Conservation (phyloP, 2,329 filamentous ascomycete species). For the Talaromyces sp. region DNA sequence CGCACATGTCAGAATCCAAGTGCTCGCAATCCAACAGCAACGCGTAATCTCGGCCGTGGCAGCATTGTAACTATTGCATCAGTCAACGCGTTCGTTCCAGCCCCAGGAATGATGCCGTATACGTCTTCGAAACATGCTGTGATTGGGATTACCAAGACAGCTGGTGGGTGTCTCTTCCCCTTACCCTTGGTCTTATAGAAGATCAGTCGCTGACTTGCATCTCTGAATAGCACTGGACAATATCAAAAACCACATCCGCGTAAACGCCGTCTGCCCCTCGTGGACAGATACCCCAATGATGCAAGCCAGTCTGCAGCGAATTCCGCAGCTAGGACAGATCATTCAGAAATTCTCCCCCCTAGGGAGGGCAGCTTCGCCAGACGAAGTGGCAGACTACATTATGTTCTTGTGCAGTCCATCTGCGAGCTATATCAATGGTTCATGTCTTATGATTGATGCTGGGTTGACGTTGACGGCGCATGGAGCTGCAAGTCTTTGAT, state of each 20-base stretch:
- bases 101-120: conserved; percentile 36
- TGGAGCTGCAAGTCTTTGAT: background rate
- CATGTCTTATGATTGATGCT: conserved; percentile 25
- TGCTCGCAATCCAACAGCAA: background rate
- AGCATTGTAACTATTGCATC: conserved; percentile 41
- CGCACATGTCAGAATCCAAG: conserved; percentile 37
- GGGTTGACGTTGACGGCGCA: conserved; percentile 12
- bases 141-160: conserved; percentile 42
- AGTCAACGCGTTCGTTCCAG: conserved; percentile 32
- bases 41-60: conserved; percentile 24
- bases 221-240: conserved; percentile 26
- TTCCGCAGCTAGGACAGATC: conserved; percentile 5
- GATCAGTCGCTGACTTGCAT: background rate
- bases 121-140: conserved; percentile 44
- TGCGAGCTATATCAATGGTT: conserved; percentile 31
- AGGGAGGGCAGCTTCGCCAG: conserved; percentile 26
- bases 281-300: conserved; percentile 33
- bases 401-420: conserved; percentile 29
- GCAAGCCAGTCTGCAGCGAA: conserved; percentile 17
- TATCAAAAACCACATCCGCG: conserved; percentile 27
- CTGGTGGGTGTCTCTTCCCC: conserved; percentile 26
- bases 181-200: background rate
- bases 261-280: conserved; percentile 33
- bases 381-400: conserved; percentile 31
- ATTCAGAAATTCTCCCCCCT: conserved; percentile 21